A percentile compares a stretch with the other conserved stretches of the same genome.
Conservation (phyloP, 306 rosid species). For the Bauhinia variegata region DNA sequence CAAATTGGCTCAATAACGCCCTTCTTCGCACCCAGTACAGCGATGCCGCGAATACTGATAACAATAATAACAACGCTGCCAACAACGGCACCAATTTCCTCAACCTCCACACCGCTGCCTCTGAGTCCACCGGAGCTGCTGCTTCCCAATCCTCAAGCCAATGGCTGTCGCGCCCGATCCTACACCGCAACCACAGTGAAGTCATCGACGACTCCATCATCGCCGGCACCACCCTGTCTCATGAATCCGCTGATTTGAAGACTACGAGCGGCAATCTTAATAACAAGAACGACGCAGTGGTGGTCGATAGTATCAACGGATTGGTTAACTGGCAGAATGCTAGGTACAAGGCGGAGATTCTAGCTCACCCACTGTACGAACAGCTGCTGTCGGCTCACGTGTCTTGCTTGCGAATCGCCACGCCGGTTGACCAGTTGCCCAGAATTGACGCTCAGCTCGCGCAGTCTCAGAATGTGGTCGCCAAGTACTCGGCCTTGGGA, state of each 20-base stretch:
- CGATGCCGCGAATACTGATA: constrained; percentile 19
- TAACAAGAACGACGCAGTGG: constrained; percentile 50
- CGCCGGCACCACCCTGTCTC: constrained; percentile 55
- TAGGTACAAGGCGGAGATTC: constrained; percentile 77
- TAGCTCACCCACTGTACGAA: constrained; percentile 82
- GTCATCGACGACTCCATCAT: constrained; percentile 68
- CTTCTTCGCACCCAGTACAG: constrained; percentile 73
- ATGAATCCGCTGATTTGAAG: constrained; percentile 62
- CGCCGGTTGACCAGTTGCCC: constrained; percentile 96
- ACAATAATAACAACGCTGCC: neutral
- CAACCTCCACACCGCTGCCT: constrained; percentile 73
- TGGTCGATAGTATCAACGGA: constrained; percentile 48
- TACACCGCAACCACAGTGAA: constrained; percentile 78
- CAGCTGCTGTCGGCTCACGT: constrained; percentile 93
- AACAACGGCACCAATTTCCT: constrained; percentile 63
- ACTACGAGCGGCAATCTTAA: constrained; percentile 25
- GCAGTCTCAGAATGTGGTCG: constrained; percentile 91
- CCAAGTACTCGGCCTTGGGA: constrained; percentile 80
- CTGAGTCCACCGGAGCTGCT: constrained; percentile 50
- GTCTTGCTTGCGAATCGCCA: constrained; percentile 91
- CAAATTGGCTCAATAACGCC: constrained; percentile 98
- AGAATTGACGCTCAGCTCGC: constrained; percentile 95
- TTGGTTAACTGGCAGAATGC: constrained; percentile 87
- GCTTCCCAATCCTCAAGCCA: constrained; percentile 66
- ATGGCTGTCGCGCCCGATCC: constrained; percentile 75